Conservation (phyloP, 116 monocot species). For the Cymodocea nodosa region DNA sequence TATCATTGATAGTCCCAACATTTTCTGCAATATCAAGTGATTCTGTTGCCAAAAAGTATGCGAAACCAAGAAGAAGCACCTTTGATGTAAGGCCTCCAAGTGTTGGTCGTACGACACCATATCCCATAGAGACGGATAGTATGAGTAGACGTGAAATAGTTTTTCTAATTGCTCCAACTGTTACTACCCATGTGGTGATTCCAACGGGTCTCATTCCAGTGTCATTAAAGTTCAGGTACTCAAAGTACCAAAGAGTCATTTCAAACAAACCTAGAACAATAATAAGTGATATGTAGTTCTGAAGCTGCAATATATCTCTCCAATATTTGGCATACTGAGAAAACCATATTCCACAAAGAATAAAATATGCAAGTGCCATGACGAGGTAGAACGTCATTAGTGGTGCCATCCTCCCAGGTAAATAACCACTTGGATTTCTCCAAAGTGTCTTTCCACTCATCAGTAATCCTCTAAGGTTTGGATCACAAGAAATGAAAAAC, state of each 20-base stretch:
- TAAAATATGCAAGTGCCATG: slow-evolving; percentile 73
- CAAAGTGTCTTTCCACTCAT: slow-evolving; percentile 87
- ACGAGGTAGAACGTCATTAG: slow-evolving; percentile 72
- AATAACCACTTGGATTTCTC: slow-evolving; percentile 86
- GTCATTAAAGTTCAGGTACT: slow-evolving; percentile 76
- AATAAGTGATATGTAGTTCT: slow-evolving; percentile 74
- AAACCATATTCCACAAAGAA: slow-evolving; percentile 59
- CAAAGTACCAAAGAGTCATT: slow-evolving; percentile 95
- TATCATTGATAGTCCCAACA: slow-evolving; percentile 91
- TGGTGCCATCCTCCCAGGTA: slow-evolving; percentile 93
- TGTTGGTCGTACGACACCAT: slow-evolving; percentile 90
- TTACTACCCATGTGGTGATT: slow-evolving; percentile 96
- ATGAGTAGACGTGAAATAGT: slow-evolving; percentile 81
- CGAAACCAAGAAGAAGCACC: slow-evolving; percentile 80
- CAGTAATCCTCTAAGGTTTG: slow-evolving; percentile 60
- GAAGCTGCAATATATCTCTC: slow-evolving; percentile 72
- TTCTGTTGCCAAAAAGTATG: slow-evolving; percentile 90
- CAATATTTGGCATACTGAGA: slow-evolving; percentile 73
- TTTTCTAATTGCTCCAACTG: slow-evolving; percentile 76
- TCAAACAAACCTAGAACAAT: slow-evolving; percentile 86
- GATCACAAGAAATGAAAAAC: slow-evolving; percentile 91
- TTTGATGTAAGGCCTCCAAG: slow-evolving; percentile 93
- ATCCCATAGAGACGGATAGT: slow-evolving; percentile 85
- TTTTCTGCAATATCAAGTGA: slow-evolving; percentile 74
- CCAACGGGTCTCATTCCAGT: slow-evolving; percentile 65